Evolutionary conservation across 306 rosid genomes (phyloP).

Genomic region (Mimosa pudica): DNA sequence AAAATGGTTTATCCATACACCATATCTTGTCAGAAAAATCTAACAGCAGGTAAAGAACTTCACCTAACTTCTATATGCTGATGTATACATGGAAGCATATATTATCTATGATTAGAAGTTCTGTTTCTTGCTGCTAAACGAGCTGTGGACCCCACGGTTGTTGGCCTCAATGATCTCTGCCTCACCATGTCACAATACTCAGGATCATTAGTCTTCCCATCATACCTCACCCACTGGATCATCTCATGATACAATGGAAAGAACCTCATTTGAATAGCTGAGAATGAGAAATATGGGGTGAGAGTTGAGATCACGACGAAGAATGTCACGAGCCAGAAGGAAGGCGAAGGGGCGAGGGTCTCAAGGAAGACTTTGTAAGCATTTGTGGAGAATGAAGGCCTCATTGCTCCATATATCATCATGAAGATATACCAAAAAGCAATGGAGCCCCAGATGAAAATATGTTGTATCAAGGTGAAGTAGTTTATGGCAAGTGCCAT

Average conservation of each 20-base stretch:
- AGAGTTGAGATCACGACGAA: constrained; percentile 64
- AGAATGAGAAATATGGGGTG: constrained; percentile 63
- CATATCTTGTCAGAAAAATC: not conserved
- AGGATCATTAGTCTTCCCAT: constrained; percentile 49
- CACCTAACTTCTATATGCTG: not conserved
- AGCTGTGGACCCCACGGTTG: constrained; percentile 54
- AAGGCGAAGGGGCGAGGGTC: constrained; percentile 69
- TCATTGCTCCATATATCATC: constrained; percentile 65
- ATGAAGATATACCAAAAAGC: constrained; percentile 76
- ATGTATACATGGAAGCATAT: constrained; percentile 9
- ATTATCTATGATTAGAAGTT: constrained; percentile 32
- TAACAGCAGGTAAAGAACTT: not conserved
- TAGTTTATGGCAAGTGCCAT: constrained; percentile 74
- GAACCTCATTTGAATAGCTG: constrained; percentile 73
- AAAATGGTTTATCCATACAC: not conserved
- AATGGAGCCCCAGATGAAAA: constrained; percentile 88
- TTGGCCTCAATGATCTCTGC: constrained; percentile 44
- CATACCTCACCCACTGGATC: constrained; percentile 76
- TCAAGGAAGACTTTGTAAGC: constrained; percentile 75
- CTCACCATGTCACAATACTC: constrained; percentile 50
- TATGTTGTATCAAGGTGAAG: constrained; percentile 84
- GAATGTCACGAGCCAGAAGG: constrained; percentile 69
- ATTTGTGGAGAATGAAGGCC: constrained; percentile 58
- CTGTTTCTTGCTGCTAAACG: constrained; percentile 55
- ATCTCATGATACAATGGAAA: constrained; percentile 79